Percentiles rank a stretch among this genome's conserved stretches.
Conservation (phyloP, 1,139 yeast genomes). For the Protomyces macrosporus region DNA sequence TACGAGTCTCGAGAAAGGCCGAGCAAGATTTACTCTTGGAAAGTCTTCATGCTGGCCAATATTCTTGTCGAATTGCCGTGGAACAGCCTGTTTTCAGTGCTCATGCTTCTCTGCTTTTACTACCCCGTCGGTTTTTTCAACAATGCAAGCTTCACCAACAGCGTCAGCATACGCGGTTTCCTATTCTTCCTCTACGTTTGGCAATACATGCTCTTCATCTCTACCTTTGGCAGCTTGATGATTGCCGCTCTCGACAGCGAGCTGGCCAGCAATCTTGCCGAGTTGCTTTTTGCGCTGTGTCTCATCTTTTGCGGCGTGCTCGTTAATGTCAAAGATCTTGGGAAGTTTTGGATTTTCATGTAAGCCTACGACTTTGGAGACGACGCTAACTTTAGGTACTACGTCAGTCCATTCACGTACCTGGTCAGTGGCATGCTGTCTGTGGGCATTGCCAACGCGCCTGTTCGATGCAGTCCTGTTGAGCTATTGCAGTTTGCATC, state of each 20-base stretch:
- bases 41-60: constrained; percentile 35
- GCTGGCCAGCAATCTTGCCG: constrained; percentile 48
- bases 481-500: constrained; percentile 51
- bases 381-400: constrained; percentile 59
- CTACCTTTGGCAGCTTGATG: constrained; percentile 46
- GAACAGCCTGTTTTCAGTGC: constrained; percentile 39
- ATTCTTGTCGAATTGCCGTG: constrained; percentile 43
- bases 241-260: constrained; percentile 47
- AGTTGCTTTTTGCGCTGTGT: constrained; percentile 46
- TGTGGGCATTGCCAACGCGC: constrained; percentile 44
- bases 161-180: not conserved
- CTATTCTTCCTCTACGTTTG: constrained; percentile 45
- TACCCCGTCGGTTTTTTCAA: constrained; percentile 44
- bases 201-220: constrained; percentile 46
- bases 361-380: constrained; percentile 42
- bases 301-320: not conserved
- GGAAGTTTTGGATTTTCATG: not conserved
- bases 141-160: constrained; percentile 46
- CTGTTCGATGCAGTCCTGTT: constrained; percentile 44
- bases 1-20: constrained; percentile 59
- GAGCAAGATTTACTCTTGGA: constrained; percentile 49
- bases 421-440: constrained; percentile 48
- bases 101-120: constrained; percentile 38
- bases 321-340: not conserved
- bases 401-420: constrained; percentile 53